Evolutionary conservation across 768 basidiomycete genomes (phyloP), one percentile per base, ranked within the genome.

Genomic region (Mycena epipterygia): DNA sequence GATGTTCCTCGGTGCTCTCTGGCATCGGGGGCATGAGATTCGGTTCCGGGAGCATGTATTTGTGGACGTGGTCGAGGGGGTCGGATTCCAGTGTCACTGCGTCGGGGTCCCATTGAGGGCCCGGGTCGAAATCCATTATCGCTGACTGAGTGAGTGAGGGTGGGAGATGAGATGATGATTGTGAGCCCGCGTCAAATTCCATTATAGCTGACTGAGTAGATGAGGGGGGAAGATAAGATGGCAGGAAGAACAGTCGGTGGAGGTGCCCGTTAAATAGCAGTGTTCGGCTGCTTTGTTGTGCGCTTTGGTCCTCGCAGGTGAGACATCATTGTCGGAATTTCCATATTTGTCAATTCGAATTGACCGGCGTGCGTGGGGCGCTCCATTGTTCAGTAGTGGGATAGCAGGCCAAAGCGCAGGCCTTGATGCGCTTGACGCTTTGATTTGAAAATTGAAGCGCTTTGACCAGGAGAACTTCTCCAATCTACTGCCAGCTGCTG

Each of bases 251-350:
- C 16, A 17, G 51, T 25, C 32, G 13, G 25, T 39, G 23, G n/a
- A n/a, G 41, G 41, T 35, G 9, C 11, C 23, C 23, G 19, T 68
- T 62, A 55, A 32, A 53, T 67, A 46, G n/a, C 17, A 7, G 27
- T 11, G 27, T 11, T 32, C 55, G 48, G 48, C 25, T 44, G n/a
- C n/a, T 14, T 53, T 30, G 30, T 57, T 25, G 46, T n/a, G n/a
- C 42, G 67, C 67, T 68, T 68, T 62, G 67, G n/a, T 55, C 42
- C 37, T 48, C 17, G 25, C 46, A 52, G 25, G 48, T 63, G 30
- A 52, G 41, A 56, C 33, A 33, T 13, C 65, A 59, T 67, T 48
- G 52, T 46, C 44, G n/a, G n/a, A n/a, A n/a, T 27, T 41, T 41
- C 39, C 39, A 17, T 17, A 41, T 41, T 17, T 5, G 39, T 41